Evolutionary conservation across 169 alveolate genomes (phyloP).

Genomic region (Eimeria tenella): DNA sequence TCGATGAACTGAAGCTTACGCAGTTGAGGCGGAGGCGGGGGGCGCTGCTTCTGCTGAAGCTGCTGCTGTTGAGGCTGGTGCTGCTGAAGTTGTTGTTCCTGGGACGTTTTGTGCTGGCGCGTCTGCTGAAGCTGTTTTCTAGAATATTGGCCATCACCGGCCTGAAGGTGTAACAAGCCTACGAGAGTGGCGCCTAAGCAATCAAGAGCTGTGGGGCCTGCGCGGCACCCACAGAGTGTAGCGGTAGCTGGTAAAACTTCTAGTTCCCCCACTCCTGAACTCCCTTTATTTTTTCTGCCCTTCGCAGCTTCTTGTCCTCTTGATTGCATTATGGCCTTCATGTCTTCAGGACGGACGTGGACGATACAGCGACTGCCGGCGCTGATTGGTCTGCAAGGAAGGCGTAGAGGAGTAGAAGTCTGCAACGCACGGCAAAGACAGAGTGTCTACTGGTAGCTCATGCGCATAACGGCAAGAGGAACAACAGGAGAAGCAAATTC

Average conservation of each 20-base stretch:
- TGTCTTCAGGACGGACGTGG: constrained; percentile 18
- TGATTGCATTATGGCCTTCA: constrained; percentile 31
- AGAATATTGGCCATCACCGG: constrained; percentile 70
- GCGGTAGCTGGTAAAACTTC: neutral
- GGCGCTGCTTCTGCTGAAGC: constrained; percentile 13
- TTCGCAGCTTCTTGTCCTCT: neutral
- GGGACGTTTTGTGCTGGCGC: neutral
- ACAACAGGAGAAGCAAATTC: neutral
- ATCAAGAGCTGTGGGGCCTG: constrained; percentile 52
- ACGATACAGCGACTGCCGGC: constrained; percentile 57
- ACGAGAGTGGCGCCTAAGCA: constrained; percentile 46
- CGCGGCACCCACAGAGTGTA: constrained; percentile 83
- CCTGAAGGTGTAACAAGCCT: constrained; percentile 72
- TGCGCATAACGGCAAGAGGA: neutral
- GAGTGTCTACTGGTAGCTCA: neutral
- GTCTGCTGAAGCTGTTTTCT: constrained; percentile 58
- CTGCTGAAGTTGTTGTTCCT: neutral
- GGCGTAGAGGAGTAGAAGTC: constrained; percentile 17
- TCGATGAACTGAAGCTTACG: constrained; percentile 60
- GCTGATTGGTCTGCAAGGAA: constrained; percentile 30
- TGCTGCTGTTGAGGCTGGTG: neutral
- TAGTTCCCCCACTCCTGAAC: neutral
- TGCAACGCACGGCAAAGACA: neutral
- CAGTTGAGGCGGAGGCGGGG: constrained; percentile 15
- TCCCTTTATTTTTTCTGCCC: neutral